Evolutionary conservation across 192 early-diverging fungal species (phyloP).

Genomic region (Linnemannia elongata): DNA sequence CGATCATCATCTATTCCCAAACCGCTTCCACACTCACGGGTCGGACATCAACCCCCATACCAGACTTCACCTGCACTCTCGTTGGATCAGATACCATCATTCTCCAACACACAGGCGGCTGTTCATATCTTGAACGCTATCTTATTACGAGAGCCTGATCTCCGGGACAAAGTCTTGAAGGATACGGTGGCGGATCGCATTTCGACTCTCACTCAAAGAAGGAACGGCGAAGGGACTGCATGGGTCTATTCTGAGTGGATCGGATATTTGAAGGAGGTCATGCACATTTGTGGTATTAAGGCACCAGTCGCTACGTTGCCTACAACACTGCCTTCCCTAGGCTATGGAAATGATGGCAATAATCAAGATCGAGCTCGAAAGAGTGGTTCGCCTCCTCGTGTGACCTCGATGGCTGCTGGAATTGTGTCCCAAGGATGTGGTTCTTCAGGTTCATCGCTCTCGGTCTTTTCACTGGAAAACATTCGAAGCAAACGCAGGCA

Average conservation of each 20-base stretch:
- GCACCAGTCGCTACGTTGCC: not conserved
- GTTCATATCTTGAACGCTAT: conserved; percentile 32
- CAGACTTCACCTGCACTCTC: conserved; percentile 21
- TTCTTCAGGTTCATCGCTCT: conserved; percentile 12
- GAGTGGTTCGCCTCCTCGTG: not conserved
- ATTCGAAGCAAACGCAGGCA: conserved; percentile 25
- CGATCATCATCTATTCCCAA: conserved; percentile 51
- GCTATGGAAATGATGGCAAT: not conserved
- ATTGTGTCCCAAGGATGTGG: conserved; percentile 6
- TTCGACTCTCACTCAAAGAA: not conserved
- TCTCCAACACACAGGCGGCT: conserved; percentile 34
- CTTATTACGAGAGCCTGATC: conserved; percentile 30
- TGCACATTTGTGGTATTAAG: conserved; percentile 45
- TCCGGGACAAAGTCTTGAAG: conserved; percentile 28
- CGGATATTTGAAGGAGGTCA: conserved; percentile 35
- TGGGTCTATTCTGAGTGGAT: conserved; percentile 43
- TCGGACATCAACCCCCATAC: conserved; percentile 7
- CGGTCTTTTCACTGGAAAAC: conserved; percentile 43
- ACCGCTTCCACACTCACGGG: conserved; percentile 11
- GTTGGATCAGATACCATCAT: conserved; percentile 37
- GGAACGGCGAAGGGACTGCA: not conserved
- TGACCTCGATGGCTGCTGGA: conserved; percentile 10
- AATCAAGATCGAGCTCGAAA: not conserved
- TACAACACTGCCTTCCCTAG: not conserved
- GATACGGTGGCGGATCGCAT: conserved; percentile 34